phyloP scores from a whole-genome alignment of 805 yeast genomes.

The Metschnikowia kofuensis region DNA sequence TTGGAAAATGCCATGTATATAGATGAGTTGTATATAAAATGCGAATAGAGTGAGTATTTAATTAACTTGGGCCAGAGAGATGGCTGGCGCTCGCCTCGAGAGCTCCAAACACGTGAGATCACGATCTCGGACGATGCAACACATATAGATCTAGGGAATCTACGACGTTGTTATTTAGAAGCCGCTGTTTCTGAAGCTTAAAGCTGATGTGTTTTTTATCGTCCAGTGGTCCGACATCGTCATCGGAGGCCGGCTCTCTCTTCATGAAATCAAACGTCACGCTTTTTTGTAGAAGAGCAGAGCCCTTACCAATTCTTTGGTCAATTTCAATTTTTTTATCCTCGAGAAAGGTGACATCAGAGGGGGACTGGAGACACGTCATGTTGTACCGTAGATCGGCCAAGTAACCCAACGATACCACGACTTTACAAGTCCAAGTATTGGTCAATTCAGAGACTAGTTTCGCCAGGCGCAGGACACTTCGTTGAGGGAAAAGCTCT shows the following conservation, averaged over 20 bases:
- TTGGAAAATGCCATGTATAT: not conserved
- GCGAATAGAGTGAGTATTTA: not conserved
- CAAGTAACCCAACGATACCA: slow-evolving; percentile 20
- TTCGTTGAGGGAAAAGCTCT: slow-evolving; percentile 12
- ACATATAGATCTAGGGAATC: slow-evolving; percentile 22
- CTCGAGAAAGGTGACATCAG: slow-evolving; percentile 15
- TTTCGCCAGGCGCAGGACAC: slow-evolving; percentile 9
- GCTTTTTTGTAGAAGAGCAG: slow-evolving; percentile 11
- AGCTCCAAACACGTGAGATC: not conserved
- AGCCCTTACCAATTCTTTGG: not conserved
- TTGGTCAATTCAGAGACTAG: slow-evolving; percentile 12
- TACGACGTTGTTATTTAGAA: slow-evolving; percentile 14
- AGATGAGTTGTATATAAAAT: slow-evolving; percentile 7
- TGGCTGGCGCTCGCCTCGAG: too few species aligned
- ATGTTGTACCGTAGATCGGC: slow-evolving; percentile 18
- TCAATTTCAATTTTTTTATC: slow-evolving; percentile 13
- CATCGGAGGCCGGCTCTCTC: slow-evolving; percentile 13
- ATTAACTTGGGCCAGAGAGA: too few species aligned
- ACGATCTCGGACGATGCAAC: slow-evolving; percentile 19
- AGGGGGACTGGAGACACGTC: slow-evolving; percentile 5
- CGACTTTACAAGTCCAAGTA: slow-evolving; percentile 24
- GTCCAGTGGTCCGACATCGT: slow-evolving; percentile 7
- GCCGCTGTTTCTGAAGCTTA: slow-evolving; percentile 8
- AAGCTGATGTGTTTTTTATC: slow-evolving; percentile 19
- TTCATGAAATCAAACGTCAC: slow-evolving; percentile 11